Evolutionary conservation across 2,329 filamentous ascomycete genomes (phyloP), one percentile per base, ranked within the genome.

Genomic region (Cordyceps cateniannulata): DNA sequence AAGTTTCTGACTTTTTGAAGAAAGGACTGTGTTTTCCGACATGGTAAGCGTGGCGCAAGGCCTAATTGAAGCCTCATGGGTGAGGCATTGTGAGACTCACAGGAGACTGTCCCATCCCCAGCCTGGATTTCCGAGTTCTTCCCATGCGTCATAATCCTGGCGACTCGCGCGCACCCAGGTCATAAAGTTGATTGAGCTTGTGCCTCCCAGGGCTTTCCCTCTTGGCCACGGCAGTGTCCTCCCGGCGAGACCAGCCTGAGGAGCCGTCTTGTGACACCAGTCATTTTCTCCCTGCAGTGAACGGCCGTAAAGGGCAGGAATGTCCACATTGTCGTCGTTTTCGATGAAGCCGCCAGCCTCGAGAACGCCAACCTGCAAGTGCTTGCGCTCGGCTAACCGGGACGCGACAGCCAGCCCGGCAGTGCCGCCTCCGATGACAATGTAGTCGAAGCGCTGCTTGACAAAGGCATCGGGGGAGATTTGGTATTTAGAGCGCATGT

Each of bases 121-220:
- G 2, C 82, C 84, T 1, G 65, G 60, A 64, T 86, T 87, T 0
- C 84, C 84, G 10, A 87, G 70, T 32, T 74, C 70, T 51, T 78
- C 79, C 84, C 84, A 87, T 0, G 76, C 77, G 69, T 87, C 79
- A 50, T 82, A 81, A 49, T 84, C 81, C 40, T 74, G 73, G 40
- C 67, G 71, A 53, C 72, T 75, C 7, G 76, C 80, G 35, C 79
- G 75, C 58, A 76, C 77, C 74, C 76, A 78, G 52, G 83, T 80
- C 80, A 85, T 81, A 63, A 81, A 82, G 64, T 86, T 86, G 52
- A 87, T 76, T 0, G 81, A 81, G 18, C 79, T 82, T 7, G 85
- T 85, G 7, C 87, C 87, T 20, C 87, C 87, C 0, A 90, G 76
- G 0, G 83, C 79, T 61, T 72, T 78, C 7, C 79, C 79, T 16